Evolutionary conservation across 805 yeast genomes (phyloP), one percentile per base, ranked within the genome.

Genomic region (Saccharomycopsis amapae): DNA sequence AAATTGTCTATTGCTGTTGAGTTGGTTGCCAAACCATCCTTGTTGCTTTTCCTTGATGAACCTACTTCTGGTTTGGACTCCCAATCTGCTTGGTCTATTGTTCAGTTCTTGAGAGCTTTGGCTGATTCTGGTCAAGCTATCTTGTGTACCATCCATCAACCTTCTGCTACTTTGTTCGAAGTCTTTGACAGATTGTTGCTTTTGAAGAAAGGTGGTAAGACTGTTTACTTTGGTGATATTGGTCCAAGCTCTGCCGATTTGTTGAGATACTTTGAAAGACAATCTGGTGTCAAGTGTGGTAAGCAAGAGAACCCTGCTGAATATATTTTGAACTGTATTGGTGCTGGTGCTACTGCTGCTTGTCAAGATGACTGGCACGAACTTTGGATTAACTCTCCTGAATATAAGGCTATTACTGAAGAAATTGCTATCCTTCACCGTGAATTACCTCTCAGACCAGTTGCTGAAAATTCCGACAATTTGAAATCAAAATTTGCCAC

Each of bases 161-260:
- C 84, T 40, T 74, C 80, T 34, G 81, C 81, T 34, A 65, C 74
- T 44, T 66, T 79, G 54, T 69, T 78, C 56, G 72, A 75, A 53
- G 75, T 75, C 54, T 78, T 78, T 50, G 85, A 78, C 55, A 70
- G 81, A 19, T 65, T 79, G 45, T 66, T 77, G 54, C 70, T 81
- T 53, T 65, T 83, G 57, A 78, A 77, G 52, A 73, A 72, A 52
- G 90, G 89, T 55, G 90, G 90, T 49, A 66, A 72, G 58, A 81
- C 88, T 38, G 82, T 46, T 25, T 82, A 81, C 60, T 82, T 81
- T 60, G 90, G 90, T 54, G 85, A 80, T 51, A 77, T 80, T 55
- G 84, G 86, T 40, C 64, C 71, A 41, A 74, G 76, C 58, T 75
- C 79, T 5, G 64, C 71, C 10, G 61, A 63, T 1, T 59, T 73